A percentile compares a stretch with the other conserved stretches of the same genome.
Evolutionary conservation across 192 early-diverging fungal genomes (phyloP).

Genomic region (Backusella tuberculispora): DNA sequence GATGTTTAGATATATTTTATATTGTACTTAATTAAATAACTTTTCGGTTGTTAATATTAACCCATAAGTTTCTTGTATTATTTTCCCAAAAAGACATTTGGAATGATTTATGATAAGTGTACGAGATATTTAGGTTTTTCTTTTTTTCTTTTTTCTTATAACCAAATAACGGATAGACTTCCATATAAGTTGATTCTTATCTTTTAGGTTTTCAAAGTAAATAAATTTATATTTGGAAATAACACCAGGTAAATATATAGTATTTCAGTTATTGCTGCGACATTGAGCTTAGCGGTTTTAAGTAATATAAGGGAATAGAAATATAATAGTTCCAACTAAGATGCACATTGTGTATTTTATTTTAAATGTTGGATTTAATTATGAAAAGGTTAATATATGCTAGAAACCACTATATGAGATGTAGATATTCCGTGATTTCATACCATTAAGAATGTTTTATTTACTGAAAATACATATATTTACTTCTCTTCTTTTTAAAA

Average conservation of each 20-base stretch:
- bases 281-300: neutral
- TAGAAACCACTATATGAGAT: neutral
- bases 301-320: too few relatives aligned
- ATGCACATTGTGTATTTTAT: neutral
- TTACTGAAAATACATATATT: neutral
- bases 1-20: neutral
- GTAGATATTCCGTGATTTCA: neutral
- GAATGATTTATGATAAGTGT: neutral
- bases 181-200: conserved; percentile 3
- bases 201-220: neutral
- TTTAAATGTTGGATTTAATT: neutral
- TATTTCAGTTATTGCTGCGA: neutral
- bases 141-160: neutral
- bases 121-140: neutral
- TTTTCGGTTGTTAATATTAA: neutral
- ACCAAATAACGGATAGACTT: neutral
- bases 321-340: too few relatives aligned
- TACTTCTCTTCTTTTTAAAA: neutral
- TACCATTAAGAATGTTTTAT: neutral
- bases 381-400: neutral
- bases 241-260: neutral
- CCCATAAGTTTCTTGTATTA: neutral
- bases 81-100: conserved; percentile 1
- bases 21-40: neutral
- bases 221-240: neutral